phyloP scores from a whole-genome alignment of 768 basidiomycete genomes.

The Tephrocybe rancida region DNA sequence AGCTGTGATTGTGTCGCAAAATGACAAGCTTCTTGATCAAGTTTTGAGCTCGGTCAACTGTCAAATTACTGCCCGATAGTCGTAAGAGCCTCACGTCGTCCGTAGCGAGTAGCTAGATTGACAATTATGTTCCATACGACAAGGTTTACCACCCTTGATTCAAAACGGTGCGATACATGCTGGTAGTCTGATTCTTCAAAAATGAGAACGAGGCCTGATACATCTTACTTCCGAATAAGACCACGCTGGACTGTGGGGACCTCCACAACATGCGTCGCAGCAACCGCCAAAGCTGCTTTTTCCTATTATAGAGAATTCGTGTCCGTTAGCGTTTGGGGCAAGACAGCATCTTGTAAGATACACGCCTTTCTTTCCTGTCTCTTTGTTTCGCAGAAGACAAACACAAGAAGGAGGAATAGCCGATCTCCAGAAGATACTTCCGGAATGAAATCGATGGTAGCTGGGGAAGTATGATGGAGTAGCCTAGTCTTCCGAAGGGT shows the following conservation, averaged over 20 bases:
- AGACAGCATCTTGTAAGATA: not conserved
- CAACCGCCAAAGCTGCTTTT: not conserved
- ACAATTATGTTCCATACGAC: too few species aligned
- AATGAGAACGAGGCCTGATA: too few species aligned
- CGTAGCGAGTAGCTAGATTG: too few species aligned
- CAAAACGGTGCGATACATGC: too few species aligned
- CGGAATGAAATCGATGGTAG: not conserved
- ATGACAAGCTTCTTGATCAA: too few species aligned
- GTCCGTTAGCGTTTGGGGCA: too few species aligned
- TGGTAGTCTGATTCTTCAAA: too few species aligned
- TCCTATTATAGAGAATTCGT: not conserved
- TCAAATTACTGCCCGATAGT: too few species aligned
- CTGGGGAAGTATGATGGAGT: not conserved
- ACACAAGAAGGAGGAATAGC: not conserved
- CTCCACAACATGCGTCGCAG: not conserved
- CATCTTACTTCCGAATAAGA: conserved; percentile 35
- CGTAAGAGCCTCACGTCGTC: too few species aligned
- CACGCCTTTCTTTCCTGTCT: not conserved
- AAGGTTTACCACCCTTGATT: too few species aligned
- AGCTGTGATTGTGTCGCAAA: too few species aligned
- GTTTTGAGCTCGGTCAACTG: too few species aligned
- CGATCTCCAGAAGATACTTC: not conserved
- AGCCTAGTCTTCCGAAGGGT: not conserved
- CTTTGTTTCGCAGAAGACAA: not conserved
- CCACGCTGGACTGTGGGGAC: not conserved